Conservation (phyloP, 768 basidiomycete species). For the Trametes villosa region DNA sequence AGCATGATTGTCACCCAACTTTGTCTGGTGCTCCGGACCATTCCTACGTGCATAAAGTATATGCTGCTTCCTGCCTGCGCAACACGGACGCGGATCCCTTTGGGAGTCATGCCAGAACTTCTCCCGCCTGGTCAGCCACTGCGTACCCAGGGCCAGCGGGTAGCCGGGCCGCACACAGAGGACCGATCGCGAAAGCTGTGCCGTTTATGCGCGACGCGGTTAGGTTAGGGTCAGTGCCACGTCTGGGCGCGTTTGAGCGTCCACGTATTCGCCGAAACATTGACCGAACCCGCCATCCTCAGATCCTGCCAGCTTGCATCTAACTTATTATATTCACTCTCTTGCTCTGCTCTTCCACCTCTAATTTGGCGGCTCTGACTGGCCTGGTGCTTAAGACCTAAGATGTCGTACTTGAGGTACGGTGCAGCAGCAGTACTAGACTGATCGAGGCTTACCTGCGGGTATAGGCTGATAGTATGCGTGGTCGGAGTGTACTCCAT, state of each 20-base stretch:
- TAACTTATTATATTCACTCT: conserved; percentile 20
- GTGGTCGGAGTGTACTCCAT: conserved; percentile 89
- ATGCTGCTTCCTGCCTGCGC: background rate
- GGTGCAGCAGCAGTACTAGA: background rate
- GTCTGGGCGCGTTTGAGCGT: background rate
- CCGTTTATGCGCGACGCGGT: conserved; percentile 1
- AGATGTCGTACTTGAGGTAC: conserved; percentile 21
- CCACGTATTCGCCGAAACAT: conserved; percentile 22
- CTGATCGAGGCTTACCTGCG: background rate
- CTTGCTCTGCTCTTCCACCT: background rate
- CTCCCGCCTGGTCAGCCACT: too few species aligned
- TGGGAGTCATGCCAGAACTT: too few species aligned
- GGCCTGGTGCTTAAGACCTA: background rate
- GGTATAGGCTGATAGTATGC: conserved; percentile 61
- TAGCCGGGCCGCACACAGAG: background rate
- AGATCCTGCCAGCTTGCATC: conserved; percentile 4
- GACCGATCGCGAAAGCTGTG: conserved; percentile 1
- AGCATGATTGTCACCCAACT: background rate
- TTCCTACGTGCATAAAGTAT: too few species aligned
- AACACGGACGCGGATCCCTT: too few species aligned
- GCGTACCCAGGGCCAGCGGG: too few species aligned
- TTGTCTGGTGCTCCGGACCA: too few species aligned
- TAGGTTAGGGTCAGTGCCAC: conserved; percentile 19
- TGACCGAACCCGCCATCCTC: background rate
- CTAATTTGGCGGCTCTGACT: background rate